Percentiles rank a stretch among this genome's conserved stretches.
Evolutionary conservation across 257 asterid species (phyloP).

Genomic region (Solanum bukasovii): DNA sequence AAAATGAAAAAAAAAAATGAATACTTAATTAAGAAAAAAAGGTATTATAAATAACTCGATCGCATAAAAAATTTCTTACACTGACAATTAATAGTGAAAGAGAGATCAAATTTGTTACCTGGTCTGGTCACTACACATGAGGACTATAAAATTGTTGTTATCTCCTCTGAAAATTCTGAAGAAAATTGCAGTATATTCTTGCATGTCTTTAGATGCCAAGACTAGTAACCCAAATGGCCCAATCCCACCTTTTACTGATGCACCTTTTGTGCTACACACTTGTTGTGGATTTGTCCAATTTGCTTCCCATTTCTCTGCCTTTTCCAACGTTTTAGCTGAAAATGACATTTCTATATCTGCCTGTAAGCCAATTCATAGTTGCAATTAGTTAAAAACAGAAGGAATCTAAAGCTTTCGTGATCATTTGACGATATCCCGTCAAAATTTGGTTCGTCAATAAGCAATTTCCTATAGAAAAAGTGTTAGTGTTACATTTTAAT

Average conservation of each 20-base stretch:
- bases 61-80: not conserved
- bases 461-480: not conserved
- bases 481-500: not conserved
- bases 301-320: conserved; percentile 13
- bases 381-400: not conserved
- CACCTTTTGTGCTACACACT: conserved; percentile 22
- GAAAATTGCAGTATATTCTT: conserved; percentile 29
- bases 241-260: conserved; percentile 5
- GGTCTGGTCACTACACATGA: conserved; percentile 35
- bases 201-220: conserved; percentile 12
- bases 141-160: conserved; percentile 16
- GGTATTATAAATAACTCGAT: not conserved
- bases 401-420: not conserved
- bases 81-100: not conserved
- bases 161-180: conserved; percentile 17
- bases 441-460: not conserved
- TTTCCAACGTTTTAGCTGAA: not conserved
- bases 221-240: conserved; percentile 33
- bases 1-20: too few species aligned
- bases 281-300: conserved; percentile 20
- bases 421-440: too few species aligned
- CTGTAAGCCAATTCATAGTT: not conserved
- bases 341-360: conserved; percentile 24
- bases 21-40: not conserved
- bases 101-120: not conserved